Evolutionary conservation across 805 yeast species (phyloP).

Genomic region (Yarrowia sp.): DNA sequence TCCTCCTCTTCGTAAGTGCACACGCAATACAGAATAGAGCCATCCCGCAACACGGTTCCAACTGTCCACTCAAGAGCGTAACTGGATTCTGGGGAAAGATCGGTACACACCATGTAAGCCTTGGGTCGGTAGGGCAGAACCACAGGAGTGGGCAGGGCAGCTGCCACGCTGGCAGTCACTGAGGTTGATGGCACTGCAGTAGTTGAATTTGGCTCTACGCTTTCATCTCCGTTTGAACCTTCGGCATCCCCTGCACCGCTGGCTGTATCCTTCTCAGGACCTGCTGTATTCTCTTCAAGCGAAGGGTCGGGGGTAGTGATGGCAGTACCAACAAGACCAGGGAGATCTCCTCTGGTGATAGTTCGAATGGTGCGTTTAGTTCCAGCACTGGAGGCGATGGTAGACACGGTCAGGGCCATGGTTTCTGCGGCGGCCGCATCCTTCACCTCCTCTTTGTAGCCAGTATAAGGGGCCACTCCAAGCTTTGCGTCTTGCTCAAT

Average conservation of each 20-base stretch:
- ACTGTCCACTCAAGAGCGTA: conserved; percentile 88
- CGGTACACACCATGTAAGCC: conserved; percentile 79
- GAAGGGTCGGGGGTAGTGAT: conserved; percentile 39
- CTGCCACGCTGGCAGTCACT: conserved; percentile 18
- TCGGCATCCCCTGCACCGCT: not conserved
- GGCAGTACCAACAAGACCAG: conserved; percentile 52
- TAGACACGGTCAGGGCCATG: conserved; percentile 23
- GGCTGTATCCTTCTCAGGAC: not conserved
- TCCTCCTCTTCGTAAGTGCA: conserved; percentile 51
- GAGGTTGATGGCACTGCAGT: conserved; percentile 8
- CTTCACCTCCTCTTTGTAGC: conserved; percentile 35
- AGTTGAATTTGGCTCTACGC: not conserved
- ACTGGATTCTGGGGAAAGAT: conserved; percentile 79
- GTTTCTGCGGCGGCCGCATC: conserved; percentile 36
- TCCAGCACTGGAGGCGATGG: conserved; percentile 41
- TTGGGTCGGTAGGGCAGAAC: conserved; percentile 49
- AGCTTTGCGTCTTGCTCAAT: conserved; percentile 38
- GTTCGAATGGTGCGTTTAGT: conserved; percentile 71
- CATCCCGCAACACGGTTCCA: conserved; percentile 83
- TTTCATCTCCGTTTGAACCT: not conserved
- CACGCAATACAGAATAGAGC: conserved; percentile 78
- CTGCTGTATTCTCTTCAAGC: not conserved
- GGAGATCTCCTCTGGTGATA: conserved; percentile 71
- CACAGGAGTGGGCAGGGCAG: conserved; percentile 23
- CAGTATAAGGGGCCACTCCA: conserved; percentile 31